A percentile compares a stretch with the other conserved stretches of the same genome.
Evolutionary conservation across 2,329 filamentous ascomycete species (phyloP).

Genomic region (Pestalotiopsis sp.): DNA sequence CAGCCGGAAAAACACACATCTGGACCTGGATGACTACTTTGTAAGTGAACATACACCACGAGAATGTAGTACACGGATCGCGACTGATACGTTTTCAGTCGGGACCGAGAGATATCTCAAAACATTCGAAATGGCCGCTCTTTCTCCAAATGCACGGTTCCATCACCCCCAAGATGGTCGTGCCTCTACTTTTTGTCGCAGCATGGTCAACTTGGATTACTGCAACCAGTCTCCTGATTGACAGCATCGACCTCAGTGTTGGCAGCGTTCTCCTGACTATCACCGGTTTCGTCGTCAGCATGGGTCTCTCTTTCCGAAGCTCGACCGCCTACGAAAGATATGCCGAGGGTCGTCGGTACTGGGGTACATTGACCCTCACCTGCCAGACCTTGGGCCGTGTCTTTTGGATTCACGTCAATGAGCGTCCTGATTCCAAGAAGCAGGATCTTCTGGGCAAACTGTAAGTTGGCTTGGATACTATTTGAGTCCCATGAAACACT

Average conservation of each 20-base stretch:
- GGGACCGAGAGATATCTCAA: conserved; percentile 69
- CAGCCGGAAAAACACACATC: conserved; percentile 31
- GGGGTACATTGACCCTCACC: conserved; percentile 64
- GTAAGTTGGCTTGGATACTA: conserved; percentile 19
- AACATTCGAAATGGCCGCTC: conserved; percentile 78
- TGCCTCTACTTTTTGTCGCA: conserved; percentile 66
- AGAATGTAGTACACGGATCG: conserved; percentile 7
- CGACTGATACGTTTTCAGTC: conserved; percentile 27
- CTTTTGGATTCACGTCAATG: conserved; percentile 78
- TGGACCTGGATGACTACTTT: conserved; percentile 50
- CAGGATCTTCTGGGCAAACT: conserved; percentile 69
- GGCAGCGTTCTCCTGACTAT: conserved; percentile 76
- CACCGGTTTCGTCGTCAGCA: conserved; percentile 82
- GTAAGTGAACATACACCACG: conserved; percentile 27
- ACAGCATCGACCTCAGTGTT: conserved; percentile 51
- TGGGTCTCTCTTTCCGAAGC: conserved; percentile 77
- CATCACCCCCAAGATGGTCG: conserved; percentile 72
- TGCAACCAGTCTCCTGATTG: conserved; percentile 49
- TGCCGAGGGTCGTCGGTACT: conserved; percentile 63
- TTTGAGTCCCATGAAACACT: background rate
- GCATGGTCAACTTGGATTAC: conserved; percentile 71
- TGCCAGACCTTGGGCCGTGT: conserved; percentile 71
- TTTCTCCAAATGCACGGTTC: conserved; percentile 79
- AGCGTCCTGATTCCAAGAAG: conserved; percentile 62
- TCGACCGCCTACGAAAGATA: conserved; percentile 77